Base-by-base conservation (phyloP, 441 rosid genomes). In the Populus tomentosa region DNA sequence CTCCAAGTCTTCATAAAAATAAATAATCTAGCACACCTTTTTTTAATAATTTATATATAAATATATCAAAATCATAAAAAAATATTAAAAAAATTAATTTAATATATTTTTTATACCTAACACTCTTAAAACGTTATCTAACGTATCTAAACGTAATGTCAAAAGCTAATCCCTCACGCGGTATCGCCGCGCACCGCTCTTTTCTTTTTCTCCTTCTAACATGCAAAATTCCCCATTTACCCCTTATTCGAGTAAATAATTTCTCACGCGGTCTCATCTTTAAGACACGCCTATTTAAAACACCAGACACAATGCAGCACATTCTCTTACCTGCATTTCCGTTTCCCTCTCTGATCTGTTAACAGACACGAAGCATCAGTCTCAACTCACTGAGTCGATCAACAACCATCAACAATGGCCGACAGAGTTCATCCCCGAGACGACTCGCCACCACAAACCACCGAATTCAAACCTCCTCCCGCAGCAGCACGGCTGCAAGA, bases 381-480 rank as follows among this genome's bases (percentile, higher is more conserved):
- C 56, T 50, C 56, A 14, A 50, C 6, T 50, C 56, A 50, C 56
- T 1, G 56, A 50, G 6, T 50, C 56, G 56, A 50, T 50, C 56
- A 14, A 46, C 13, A 14, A 46, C 13, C 56, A 14, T 14, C 4
- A 10, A 46, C 36, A 32, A 82, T 84, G 89, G 79, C 87, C 14
- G 85, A 86, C 46, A 82, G 75, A 38, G 84, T 84, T 61, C 85
- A 87, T 67, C 89, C 88, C 0, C 74, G 30, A 23, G 77, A 78
- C 42, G 75, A 72, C 36, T 74, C 71, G 2, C 81, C 75, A 11
- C 46, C 75, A 10, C 71, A 68, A 9, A 35, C 79, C 33, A 9
- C 72, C 10, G 77, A 72, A 7, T 72, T 28, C 70, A 62, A 64
- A 7, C 71, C 75, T 4, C 33, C 13, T 0, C 74, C n/a, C 7